phyloP scores from a whole-genome alignment of 257 asterid genomes.

The Ophiorrhiza pumila region DNA sequence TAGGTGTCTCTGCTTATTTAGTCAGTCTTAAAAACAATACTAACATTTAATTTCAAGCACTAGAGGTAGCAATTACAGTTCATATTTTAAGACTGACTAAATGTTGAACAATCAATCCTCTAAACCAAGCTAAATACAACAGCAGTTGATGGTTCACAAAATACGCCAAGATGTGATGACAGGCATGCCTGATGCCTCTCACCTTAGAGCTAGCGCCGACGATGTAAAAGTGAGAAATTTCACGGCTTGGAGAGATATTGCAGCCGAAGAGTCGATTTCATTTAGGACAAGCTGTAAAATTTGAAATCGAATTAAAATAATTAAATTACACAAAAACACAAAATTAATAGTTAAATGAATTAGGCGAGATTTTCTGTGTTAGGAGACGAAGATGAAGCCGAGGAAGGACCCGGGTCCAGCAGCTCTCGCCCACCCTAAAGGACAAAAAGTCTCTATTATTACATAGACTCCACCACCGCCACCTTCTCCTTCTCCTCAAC shows the following conservation, averaged over 20 bases:
- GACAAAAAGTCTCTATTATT: conserved; percentile 2
- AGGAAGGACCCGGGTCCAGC: conserved; percentile 19
- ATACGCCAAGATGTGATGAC: not conserved
- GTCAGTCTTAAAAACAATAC: too few species aligned
- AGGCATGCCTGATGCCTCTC: not conserved
- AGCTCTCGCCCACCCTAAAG: conserved; percentile 14
- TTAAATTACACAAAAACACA: too few species aligned
- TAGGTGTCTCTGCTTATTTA: too few species aligned
- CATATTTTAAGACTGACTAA: not conserved
- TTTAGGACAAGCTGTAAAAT: too few species aligned
- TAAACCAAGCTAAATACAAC: not conserved
- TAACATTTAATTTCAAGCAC: too few species aligned
- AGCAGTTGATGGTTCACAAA: not conserved
- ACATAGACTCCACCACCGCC: not conserved
- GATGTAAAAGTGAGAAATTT: too few species aligned
- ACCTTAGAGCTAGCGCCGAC: too few species aligned
- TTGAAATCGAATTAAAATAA: too few species aligned
- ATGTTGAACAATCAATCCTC: not conserved
- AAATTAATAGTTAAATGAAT: too few species aligned
- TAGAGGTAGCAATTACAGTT: not conserved
- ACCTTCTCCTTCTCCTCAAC: not conserved
- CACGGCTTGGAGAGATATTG: too few species aligned
- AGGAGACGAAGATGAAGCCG: conserved; percentile 25
- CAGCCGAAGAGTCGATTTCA: too few species aligned
- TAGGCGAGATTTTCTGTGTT: conserved; percentile 57